Percentiles rank a stretch among this genome's conserved stretches.
phyloP scores from a whole-genome alignment of 495 filamentous ascomycete species.

The Xylaria cubensis region DNA sequence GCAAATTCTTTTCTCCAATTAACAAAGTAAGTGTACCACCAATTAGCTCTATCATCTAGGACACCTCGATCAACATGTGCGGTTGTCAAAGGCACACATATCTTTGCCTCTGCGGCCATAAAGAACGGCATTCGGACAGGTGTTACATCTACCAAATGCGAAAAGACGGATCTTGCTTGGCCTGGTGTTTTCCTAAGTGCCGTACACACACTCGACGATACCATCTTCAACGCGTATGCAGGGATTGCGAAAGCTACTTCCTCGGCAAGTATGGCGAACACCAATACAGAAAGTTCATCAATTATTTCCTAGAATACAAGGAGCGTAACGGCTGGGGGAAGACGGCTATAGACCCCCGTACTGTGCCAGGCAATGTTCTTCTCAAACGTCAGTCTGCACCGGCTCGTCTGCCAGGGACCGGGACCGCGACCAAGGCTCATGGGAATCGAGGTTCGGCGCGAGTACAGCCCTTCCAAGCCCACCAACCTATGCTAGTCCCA shows the following conservation, averaged over 20 bases:
- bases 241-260: slow-evolving; percentile 31
- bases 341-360: slow-evolving; percentile 30
- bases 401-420: not conserved
- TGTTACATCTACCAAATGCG: slow-evolving; percentile 25
- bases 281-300: slow-evolving; percentile 25
- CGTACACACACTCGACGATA: not conserved
- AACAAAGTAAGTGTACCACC: not conserved
- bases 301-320: slow-evolving; percentile 35
- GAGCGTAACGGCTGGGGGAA: slow-evolving; percentile 15
- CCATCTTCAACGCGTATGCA: slow-evolving; percentile 25
- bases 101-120: slow-evolving; percentile 35
- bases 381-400: slow-evolving; percentile 16
- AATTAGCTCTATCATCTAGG: not conserved
- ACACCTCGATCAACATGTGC: slow-evolving; percentile 28
- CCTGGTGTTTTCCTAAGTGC: slow-evolving; percentile 13
- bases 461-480: slow-evolving; percentile 7
- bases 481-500: not conserved
- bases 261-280: slow-evolving; percentile 20
- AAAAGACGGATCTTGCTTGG: not conserved
- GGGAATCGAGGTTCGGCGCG: not conserved
- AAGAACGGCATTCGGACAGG: slow-evolving; percentile 27
- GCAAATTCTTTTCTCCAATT: not conserved
- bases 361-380: slow-evolving; percentile 25
- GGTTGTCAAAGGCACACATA: slow-evolving; percentile 30
- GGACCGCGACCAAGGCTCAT: not conserved